Conservation (phyloP, 352 stramenopile genomes). For the Pythium pyrilobum region DNA sequence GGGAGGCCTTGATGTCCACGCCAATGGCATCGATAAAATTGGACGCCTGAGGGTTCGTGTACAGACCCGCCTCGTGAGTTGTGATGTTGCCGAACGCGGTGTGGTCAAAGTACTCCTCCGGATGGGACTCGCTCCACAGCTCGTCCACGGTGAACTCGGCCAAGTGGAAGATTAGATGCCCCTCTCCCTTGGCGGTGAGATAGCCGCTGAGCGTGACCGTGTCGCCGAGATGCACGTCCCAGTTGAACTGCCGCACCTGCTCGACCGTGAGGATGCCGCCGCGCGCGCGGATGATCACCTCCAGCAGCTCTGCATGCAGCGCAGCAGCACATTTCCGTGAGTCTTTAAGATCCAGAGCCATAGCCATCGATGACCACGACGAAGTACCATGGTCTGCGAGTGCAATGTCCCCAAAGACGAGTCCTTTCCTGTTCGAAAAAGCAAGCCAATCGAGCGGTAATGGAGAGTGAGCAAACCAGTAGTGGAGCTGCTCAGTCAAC, state of each 20-base stretch:
- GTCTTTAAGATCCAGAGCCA: no score
- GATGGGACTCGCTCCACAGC: slow-evolving; percentile 47
- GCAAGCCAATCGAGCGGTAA: background rate
- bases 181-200: slow-evolving; percentile 36
- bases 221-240: slow-evolving; percentile 74
- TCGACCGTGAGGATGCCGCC: slow-evolving; percentile 52
- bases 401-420: slow-evolving; percentile 80
- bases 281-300: slow-evolving; percentile 77
- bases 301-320: slow-evolving; percentile 44
- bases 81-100: slow-evolving; percentile 22
- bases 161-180: slow-evolving; percentile 53
- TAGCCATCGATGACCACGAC: no score
- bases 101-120: slow-evolving; percentile 52
- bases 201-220: slow-evolving; percentile 37
- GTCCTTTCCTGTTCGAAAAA: slow-evolving; percentile 48
- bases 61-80: slow-evolving; percentile 17
- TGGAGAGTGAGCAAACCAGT: background rate
- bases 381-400: slow-evolving; percentile 49
- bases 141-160: slow-evolving; percentile 44
- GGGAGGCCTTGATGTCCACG: background rate
- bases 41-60: slow-evolving; percentile 12
- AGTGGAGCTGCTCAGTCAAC: no score
- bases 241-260: slow-evolving; percentile 69
- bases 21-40: slow-evolving; percentile 1
- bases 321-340: background rate